Conservation (phyloP, 106 monocot genomes). For the Dendrobium chrysotoxum region DNA sequence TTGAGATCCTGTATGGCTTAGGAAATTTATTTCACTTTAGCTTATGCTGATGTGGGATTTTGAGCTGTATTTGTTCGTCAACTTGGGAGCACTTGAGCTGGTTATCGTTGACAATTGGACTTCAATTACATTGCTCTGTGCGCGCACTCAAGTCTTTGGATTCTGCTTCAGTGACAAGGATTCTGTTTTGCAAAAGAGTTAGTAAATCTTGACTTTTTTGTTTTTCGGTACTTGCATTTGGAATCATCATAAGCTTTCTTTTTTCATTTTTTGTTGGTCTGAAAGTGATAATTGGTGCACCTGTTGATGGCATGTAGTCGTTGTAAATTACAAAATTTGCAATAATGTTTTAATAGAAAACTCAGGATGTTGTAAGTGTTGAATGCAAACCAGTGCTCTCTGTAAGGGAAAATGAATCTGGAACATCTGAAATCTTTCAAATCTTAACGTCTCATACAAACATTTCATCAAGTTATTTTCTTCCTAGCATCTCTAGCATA, state of each 20-base stretch:
- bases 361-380: neutral
- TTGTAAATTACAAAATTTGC: neutral
- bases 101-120: too few species aligned
- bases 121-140: neutral
- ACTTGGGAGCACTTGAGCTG: too few species aligned
- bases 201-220: neutral
- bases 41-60: neutral
- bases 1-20: neutral
- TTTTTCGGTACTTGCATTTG: neutral
- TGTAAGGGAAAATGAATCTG: too few species aligned
- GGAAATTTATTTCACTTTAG: neutral
- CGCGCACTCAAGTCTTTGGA: neutral
- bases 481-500: too few species aligned
- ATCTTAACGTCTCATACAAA: too few species aligned
- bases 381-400: neutral
- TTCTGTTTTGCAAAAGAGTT: neutral
- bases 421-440: too few species aligned
- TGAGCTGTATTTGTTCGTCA: neutral
- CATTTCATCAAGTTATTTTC: too few species aligned
- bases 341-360: neutral
- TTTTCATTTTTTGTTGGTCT: neutral
- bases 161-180: neutral
- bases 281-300: neutral
- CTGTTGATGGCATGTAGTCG: neutral
- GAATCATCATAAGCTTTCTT: neutral